A percentile compares a stretch with the other conserved stretches of the same genome.
phyloP scores from a whole-genome alignment of 768 basidiomycete species.

The Exsudoporus frostii region DNA sequence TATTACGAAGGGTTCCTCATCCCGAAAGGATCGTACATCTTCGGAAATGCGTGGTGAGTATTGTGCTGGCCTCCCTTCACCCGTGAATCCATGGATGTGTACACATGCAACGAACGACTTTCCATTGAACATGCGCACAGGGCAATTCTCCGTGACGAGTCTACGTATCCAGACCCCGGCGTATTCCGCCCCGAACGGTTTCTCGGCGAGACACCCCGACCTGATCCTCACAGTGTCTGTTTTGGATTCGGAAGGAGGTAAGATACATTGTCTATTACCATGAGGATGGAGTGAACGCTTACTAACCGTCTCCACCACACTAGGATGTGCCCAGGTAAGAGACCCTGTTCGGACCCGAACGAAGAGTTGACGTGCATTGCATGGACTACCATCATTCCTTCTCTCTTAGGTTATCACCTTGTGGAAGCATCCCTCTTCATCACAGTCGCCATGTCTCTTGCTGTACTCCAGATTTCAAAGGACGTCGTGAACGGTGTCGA shows the following conservation, averaged over 20 bases:
- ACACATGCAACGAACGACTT: neutral
- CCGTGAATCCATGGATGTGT: slow-evolving; percentile 4
- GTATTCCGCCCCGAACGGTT: slow-evolving; percentile 36
- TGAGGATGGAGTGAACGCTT: neutral
- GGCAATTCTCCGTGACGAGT: slow-evolving; percentile 50
- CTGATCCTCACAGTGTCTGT: slow-evolving; percentile 13
- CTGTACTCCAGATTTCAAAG: slow-evolving; percentile 43
- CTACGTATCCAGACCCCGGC: slow-evolving; percentile 33
- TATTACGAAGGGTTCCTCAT: slow-evolving; percentile 13
- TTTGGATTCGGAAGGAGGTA: slow-evolving; percentile 20
- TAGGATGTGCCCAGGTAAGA: slow-evolving; percentile 22
- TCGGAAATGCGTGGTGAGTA: slow-evolving; percentile 27
- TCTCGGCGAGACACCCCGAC: slow-evolving; percentile 19
- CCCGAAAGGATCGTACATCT: slow-evolving; percentile 22
- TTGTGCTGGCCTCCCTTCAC: neutral
- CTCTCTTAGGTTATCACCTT: neutral
- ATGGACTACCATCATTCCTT: neutral
- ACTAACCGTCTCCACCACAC: neutral
- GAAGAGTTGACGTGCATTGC: neutral
- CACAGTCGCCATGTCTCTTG: slow-evolving; percentile 37
- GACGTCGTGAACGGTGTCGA: slow-evolving; percentile 39
- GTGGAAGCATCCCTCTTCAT: neutral
- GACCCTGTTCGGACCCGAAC: neutral
- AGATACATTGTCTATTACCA: too few species aligned
- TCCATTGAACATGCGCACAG: slow-evolving; percentile 25